Evolutionary conservation across 2,329 filamentous ascomycete genomes (phyloP), one percentile per base, ranked within the genome.

Genomic region (Alternaria angustiovoidea): DNA sequence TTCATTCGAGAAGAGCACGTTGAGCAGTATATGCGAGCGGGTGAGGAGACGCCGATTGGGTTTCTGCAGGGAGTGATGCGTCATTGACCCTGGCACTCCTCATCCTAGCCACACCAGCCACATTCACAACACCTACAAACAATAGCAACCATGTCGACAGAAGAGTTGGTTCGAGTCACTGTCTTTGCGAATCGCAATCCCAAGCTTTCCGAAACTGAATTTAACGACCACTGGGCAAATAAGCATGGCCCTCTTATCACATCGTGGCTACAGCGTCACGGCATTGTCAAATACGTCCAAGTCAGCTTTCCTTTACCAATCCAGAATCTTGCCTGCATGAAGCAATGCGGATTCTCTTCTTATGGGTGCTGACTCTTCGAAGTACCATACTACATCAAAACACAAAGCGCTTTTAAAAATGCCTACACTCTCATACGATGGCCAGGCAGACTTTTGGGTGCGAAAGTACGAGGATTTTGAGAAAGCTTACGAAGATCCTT

Each of bases 361-460:
- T 46, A 46, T 5, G 3, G 18, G 4, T 20, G 30, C 44, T 48
- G 18, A 48, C 12, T 6, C 5, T 9, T 42, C 44, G 4, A 30
- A 70, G 69, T 69, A 71, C 32, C 70, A 70, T 52, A 73, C 70
- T 4, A 63, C 63, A 12, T 69, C 65, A 2, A 41, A 59, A 7
- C 56, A 65, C 32, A 67, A 69, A 47, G 53, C 57, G 4, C 60
- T 66, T 32, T 59, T 65, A 12, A 54, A 52, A 14, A 61, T 70
- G 43, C 60, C 61, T 51, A 61, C 63, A 2, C 51, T 67, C 12
- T 54, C 65, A 0, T 73, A 66, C 43, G 69, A 69, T 41, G 69
- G 67, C 24, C 68, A 67, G 53, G 70, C 64, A 12, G 71, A 72
- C 26, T 75, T 75, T 46, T 73, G 66, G 52, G 64, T 72, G 18